Base-by-base conservation (phyloP, 495 filamentous ascomycete genomes). In the Pseudoneurospora amorphoporcata region DNA sequence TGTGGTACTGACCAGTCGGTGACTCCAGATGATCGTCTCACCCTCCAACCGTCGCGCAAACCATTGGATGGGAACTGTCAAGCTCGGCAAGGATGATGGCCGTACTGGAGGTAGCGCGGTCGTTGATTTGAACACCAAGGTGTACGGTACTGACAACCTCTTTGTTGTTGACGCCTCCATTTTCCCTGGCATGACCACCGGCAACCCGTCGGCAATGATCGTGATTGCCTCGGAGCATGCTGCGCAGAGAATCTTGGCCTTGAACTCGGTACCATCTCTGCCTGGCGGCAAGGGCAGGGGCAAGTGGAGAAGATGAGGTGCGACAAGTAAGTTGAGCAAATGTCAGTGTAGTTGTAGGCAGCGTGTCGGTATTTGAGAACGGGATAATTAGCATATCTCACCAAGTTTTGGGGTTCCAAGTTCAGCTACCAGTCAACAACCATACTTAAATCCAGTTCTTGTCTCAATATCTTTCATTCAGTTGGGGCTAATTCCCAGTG, bases 111-210 rank as follows among this genome's bases (percentile, higher is more conserved):
- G 91, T 41, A 88, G 87, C 17, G 75, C 84, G 17, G 91, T 93
- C n/a, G 90, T 93, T 12, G 91, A 93, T 71, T 77, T 84, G 32
- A 85, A 92, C 82, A 87, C 89, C 73, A 89, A 90, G 83, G 90
- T 92, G 68, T 93, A 92, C 71, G 91, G 91, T 73, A 91, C 86
- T 8, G 87, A 91, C 74, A 92, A 92, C 82, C 81, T 92, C 72
- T 88, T 88, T 75, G 87, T 90, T 43, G 84, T 90, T 65, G 88
- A 90, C 74, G 88, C 85, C 7, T 88, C 87, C 61, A 87, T 90
- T 77, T 90, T 90, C 84, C 88, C 88, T 2, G 88, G 87, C 69
- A 87, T 87, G 81, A 81, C 87, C 40, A 86, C 86, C 5, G 88
- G 85, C 68, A 90, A 90, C 81, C 89, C 88, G 53, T 85, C 86